phyloP scores from a whole-genome alignment of 768 basidiomycete species.

The Hygrocybe punicea region DNA sequence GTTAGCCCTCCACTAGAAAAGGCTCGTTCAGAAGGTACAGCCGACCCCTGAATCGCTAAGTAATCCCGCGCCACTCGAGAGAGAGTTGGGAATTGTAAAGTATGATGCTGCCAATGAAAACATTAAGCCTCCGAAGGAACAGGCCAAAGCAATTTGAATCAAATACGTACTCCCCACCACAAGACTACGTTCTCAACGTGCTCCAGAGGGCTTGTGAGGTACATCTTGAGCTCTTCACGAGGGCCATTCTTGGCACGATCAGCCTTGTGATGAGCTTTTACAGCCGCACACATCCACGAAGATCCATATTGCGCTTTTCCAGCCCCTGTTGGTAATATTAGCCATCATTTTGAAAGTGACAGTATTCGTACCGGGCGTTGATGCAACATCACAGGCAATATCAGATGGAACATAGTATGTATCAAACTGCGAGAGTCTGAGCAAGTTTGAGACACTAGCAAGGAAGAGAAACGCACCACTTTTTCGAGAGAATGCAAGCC shows the following conservation, averaged over 20 bases:
- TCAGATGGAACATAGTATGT: background rate
- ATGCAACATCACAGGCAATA: too few relatives aligned
- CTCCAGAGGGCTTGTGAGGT: constrained; percentile 13
- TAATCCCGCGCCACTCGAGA: constrained; percentile 23
- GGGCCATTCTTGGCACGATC: constrained; percentile 3
- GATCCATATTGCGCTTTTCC: background rate
- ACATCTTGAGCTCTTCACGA: constrained; percentile 8
- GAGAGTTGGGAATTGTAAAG: constrained; percentile 22
- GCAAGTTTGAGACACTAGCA: background rate
- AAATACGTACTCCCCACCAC: constrained; percentile 23
- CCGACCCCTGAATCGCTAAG: constrained; percentile 29
- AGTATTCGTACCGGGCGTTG: background rate
- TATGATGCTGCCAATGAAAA: constrained; percentile 18
- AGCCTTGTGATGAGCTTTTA: constrained; percentile 2
- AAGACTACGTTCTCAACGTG: constrained; percentile 10
- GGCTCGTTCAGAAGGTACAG: constrained; percentile 23
- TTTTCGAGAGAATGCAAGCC: background rate
- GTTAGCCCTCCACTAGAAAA: constrained; percentile 30
- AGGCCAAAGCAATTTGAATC: background rate
- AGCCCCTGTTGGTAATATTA: background rate
- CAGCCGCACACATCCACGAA: constrained; percentile 13
- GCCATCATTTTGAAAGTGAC: background rate
- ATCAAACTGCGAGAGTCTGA: background rate
- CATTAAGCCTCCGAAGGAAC: background rate
- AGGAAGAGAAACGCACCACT: background rate